Percentiles rank a stretch among this genome's conserved stretches.
Conservation (phyloP, 176 grass and related monocot genomes). For the Lolium perenne region DNA sequence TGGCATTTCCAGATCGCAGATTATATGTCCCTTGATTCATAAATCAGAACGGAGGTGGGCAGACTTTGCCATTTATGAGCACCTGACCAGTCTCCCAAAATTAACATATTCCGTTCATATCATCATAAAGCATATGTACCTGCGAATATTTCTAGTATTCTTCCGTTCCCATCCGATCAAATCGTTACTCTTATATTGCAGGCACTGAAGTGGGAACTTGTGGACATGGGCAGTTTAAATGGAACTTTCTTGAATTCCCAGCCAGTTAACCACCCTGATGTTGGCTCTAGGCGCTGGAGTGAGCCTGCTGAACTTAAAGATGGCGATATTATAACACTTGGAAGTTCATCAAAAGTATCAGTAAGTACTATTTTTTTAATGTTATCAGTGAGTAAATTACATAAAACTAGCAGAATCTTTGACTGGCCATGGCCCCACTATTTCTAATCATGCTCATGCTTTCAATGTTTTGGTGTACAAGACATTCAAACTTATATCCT, state of each 20-base stretch:
- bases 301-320: constrained; percentile 58
- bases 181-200: constrained; percentile 44
- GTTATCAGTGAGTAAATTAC: neutral
- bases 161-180: constrained; percentile 14
- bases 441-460: constrained; percentile 14
- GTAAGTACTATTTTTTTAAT: constrained; percentile 46
- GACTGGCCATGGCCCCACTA: neutral
- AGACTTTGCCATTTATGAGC: neutral
- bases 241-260: constrained; percentile 72
- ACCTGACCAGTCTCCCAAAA: neutral
- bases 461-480: neutral
- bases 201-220: constrained; percentile 67
- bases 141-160: neutral
- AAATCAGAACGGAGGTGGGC: neutral
- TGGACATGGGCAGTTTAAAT: constrained; percentile 79
- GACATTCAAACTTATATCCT: constrained; percentile 3
- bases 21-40: constrained; percentile 24
- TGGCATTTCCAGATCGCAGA: constrained; percentile 20
- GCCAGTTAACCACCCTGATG: constrained; percentile 58
- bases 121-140: neutral
- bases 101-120: constrained; percentile 5
- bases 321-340: constrained; percentile 77
- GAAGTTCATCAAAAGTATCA: constrained; percentile 64
- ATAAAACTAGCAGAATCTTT: neutral
- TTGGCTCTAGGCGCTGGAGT: constrained; percentile 62